A percentile compares a stretch with the other conserved stretches of the same genome.
Evolutionary conservation across 2,329 filamentous ascomycete species (phyloP).

Genomic region (Colletotrichum sp.): DNA sequence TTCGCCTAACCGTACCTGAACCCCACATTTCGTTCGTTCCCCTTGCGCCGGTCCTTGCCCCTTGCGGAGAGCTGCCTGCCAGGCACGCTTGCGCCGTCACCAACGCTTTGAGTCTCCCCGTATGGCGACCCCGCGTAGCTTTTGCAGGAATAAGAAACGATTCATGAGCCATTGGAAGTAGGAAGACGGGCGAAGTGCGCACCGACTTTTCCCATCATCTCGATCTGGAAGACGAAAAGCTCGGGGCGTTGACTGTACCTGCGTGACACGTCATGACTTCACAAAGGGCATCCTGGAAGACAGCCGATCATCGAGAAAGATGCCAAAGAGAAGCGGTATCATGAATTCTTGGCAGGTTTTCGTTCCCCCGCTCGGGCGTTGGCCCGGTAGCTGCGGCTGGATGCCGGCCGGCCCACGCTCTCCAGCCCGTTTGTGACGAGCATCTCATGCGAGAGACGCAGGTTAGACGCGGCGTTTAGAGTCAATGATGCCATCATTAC

Average conservation of each 20-base stretch:
- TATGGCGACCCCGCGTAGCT: not conserved
- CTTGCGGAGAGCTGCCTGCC: not conserved
- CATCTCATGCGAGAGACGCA: not conserved
- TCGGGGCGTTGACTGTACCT: not conserved
- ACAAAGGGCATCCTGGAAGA: not conserved
- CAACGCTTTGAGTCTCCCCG: not conserved
- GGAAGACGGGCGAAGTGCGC: not conserved
- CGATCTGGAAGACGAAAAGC: not conserved
- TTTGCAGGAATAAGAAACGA: not conserved
- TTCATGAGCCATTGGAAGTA: not conserved
- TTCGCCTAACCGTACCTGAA: not conserved
- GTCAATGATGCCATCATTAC: conserved; percentile 17
- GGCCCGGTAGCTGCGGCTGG: not conserved
- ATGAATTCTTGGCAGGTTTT: not conserved
- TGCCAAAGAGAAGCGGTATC: not conserved
- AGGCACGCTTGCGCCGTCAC: not conserved
- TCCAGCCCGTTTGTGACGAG: not conserved
- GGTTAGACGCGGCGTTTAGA: not conserved
- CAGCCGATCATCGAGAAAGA: conserved; percentile 1
- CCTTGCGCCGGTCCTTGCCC: not conserved
- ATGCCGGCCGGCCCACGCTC: not conserved
- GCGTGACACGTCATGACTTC: conserved; percentile 17
- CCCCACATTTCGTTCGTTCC: not conserved
- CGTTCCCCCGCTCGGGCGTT: not conserved
- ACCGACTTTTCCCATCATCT: not conserved